phyloP scores from a whole-genome alignment of 495 filamentous ascomycete species.

The Baudoinia panamericana region DNA sequence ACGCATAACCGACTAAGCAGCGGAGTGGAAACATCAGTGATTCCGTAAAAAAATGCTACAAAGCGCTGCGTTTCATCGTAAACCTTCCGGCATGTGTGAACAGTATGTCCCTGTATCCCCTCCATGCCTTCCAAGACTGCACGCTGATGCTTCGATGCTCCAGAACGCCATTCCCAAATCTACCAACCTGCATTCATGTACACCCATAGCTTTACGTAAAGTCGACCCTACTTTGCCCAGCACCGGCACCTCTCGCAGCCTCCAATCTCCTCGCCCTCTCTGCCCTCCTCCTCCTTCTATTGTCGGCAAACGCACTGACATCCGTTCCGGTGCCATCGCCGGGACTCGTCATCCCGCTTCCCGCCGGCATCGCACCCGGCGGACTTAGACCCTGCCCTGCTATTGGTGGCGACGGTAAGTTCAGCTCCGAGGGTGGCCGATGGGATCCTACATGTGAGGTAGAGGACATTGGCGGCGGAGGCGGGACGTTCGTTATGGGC shows the following conservation, averaged over 20 bases:
- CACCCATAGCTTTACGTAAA: slow-evolving; percentile 1
- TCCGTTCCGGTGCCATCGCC: slow-evolving; percentile 32
- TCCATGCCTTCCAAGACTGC: too few relatives aligned
- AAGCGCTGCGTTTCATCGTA: too few relatives aligned
- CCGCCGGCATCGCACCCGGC: slow-evolving; percentile 1
- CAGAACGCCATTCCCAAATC: not conserved
- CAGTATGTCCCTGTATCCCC: too few relatives aligned
- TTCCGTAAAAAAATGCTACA: too few relatives aligned
- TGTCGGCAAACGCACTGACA: slow-evolving; percentile 29
- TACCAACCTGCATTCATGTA: not conserved
- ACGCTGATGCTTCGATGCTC: not conserved
- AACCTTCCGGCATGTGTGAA: too few relatives aligned
- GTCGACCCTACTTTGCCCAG: slow-evolving; percentile 1
- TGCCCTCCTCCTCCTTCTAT: slow-evolving; percentile 28
- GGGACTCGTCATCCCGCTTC: slow-evolving; percentile 19
- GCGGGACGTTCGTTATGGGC: slow-evolving; percentile 13
- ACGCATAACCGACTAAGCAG: too few relatives aligned
- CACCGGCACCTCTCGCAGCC: slow-evolving; percentile 11
- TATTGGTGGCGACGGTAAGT: slow-evolving; percentile 19
- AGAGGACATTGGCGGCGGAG: slow-evolving; percentile 12
- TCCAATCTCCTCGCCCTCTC: slow-evolving; percentile 28
- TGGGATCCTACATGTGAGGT: slow-evolving; percentile 8
- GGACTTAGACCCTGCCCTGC: slow-evolving; percentile 2
- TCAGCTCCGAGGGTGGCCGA: slow-evolving; percentile 7
- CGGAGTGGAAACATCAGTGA: too few relatives aligned